Conservation (phyloP, 441 rosid genomes). For the Corymbia calophylla region DNA sequence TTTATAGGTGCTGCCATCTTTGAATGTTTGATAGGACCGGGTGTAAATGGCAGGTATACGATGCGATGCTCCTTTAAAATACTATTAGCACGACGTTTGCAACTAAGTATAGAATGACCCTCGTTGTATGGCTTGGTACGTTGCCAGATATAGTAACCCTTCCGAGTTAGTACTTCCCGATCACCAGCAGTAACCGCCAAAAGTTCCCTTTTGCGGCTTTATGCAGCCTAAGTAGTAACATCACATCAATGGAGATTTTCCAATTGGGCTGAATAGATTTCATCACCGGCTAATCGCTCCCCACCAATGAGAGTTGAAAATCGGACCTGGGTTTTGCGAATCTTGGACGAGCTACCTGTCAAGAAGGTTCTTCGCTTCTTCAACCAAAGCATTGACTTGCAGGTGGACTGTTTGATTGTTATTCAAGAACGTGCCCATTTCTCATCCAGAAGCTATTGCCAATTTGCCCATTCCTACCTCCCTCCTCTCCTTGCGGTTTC, state of each 20-base stretch:
- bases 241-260: not conserved
- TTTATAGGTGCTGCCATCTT: not conserved
- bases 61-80: not conserved
- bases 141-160: too few relatives aligned
- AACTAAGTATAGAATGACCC: not conserved
- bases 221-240: not conserved
- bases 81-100: not conserved
- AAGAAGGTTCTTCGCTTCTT: not conserved
- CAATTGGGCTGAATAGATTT: not conserved
- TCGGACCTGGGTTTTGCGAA: not conserved
- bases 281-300: not conserved
- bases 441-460: not conserved
- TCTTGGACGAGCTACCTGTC: not conserved
- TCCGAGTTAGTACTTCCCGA: not conserved
- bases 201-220: not conserved
- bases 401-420: not conserved
- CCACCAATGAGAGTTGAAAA: not conserved
- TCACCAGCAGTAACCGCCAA: not conserved
- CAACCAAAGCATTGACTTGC: conserved; percentile 6
- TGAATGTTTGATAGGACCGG: not conserved
- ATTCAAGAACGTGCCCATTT: not conserved
- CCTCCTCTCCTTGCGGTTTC: not conserved
- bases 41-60: not conserved
- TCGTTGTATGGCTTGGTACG: not conserved
- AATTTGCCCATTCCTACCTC: not conserved